These are phyloP conservation scores for Penicillium waksmanii DNA, from an alignment of 495 filamentous ascomycete species.

Conservation along the genomic window DNA sequence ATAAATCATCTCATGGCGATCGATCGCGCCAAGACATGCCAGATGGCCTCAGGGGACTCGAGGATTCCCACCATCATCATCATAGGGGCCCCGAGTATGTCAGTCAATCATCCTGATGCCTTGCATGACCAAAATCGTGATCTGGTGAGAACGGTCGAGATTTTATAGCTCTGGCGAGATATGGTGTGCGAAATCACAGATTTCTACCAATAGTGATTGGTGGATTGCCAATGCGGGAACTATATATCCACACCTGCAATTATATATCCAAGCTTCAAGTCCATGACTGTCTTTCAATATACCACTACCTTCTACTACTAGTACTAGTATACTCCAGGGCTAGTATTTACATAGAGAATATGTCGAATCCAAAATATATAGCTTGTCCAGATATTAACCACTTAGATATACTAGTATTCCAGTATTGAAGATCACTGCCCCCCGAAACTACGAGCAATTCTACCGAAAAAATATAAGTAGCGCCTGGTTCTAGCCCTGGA, in stretches of 20 bases:
- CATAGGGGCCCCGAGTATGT: constrained; percentile 21
- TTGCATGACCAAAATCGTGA: not conserved
- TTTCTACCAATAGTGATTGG: constrained; percentile 16
- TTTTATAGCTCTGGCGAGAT: not conserved
- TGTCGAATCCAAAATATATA: too few species aligned
- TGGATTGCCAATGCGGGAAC: constrained; percentile 23
- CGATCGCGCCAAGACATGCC: constrained; percentile 45
- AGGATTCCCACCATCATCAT: constrained; percentile 26
- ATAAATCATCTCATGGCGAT: too few species aligned
- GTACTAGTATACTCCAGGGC: too few species aligned
- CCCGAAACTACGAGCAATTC: too few species aligned
- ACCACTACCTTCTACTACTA: too few species aligned
- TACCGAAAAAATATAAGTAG: too few species aligned
- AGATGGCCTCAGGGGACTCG: constrained; percentile 39
- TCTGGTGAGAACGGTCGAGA: not conserved
- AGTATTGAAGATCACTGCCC: too few species aligned
- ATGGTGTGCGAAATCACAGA: not conserved
- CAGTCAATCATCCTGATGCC: not conserved
- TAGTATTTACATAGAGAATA: not conserved
- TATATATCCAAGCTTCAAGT: constrained; percentile 4
- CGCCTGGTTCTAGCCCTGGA: too few species aligned
- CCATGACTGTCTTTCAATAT: not conserved
- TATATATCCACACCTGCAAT: constrained; percentile 24
- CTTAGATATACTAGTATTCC: too few species aligned
- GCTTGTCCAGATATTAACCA: too few species aligned